phyloP scores from a whole-genome alignment of 805 yeast species.

The Wickerhamomyces alni region DNA sequence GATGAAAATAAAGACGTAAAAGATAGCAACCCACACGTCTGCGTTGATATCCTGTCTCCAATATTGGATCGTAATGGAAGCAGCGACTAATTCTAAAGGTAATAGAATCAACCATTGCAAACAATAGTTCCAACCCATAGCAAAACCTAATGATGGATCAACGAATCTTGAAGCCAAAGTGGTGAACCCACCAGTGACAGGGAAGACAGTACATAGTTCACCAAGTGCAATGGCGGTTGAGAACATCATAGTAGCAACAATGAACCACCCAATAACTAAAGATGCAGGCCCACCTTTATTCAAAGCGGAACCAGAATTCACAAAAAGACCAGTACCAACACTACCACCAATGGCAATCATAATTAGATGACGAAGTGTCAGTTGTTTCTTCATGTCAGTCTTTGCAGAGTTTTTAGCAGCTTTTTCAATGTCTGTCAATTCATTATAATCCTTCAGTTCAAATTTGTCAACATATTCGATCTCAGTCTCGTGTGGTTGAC shows the following conservation, averaged over 20 bases:
- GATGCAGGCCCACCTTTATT: slow-evolving; percentile 50
- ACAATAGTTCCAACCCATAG: slow-evolving; percentile 53
- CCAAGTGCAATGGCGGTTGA: slow-evolving; percentile 51
- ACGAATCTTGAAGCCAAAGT: slow-evolving; percentile 52
- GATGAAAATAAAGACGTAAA: slow-evolving; percentile 37
- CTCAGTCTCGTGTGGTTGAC: not conserved
- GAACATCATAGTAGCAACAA: slow-evolving; percentile 43
- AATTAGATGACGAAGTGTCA: slow-evolving; percentile 53
- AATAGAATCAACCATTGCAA: slow-evolving; percentile 45
- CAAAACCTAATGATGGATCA: slow-evolving; percentile 56
- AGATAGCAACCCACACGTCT: slow-evolving; percentile 44
- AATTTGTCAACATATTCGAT: slow-evolving; percentile 10
- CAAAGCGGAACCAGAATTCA: slow-evolving; percentile 57
- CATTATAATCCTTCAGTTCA: slow-evolving; percentile 16
- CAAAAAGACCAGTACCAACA: slow-evolving; percentile 67
- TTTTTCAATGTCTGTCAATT: slow-evolving; percentile 31
- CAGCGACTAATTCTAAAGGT: slow-evolving; percentile 47
- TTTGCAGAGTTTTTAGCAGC: slow-evolving; percentile 32
- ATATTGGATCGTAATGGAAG: slow-evolving; percentile 46
- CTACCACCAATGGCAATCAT: slow-evolving; percentile 77
- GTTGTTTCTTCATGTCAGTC: slow-evolving; percentile 27
- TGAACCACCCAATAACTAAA: slow-evolving; percentile 35
- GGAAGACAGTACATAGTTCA: slow-evolving; percentile 58
- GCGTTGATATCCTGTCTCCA: slow-evolving; percentile 41
- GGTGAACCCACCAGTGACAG: slow-evolving; percentile 61